Evolutionary conservation across 306 rosid genomes (phyloP).

Genomic region (Nissolia schottii): DNA sequence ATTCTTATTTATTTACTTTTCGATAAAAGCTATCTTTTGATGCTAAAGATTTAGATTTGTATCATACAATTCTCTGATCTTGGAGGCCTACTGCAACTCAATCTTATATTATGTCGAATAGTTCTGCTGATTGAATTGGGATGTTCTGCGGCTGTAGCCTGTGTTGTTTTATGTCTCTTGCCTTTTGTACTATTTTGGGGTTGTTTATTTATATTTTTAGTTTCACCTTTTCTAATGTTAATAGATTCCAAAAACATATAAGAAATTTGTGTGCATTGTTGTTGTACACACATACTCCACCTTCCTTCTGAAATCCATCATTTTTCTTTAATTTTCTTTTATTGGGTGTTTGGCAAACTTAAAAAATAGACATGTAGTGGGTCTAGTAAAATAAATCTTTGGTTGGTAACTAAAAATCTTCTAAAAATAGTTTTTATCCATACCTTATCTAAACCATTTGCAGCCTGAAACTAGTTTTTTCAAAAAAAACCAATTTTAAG

Average conservation of each 20-base stretch:
- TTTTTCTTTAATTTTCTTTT: background rate
- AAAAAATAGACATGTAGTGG: too few species aligned
- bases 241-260: background rate
- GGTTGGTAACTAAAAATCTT: too few species aligned
- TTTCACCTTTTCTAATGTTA: background rate
- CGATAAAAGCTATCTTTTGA: background rate
- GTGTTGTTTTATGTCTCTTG: background rate
- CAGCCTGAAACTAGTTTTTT: too few species aligned
- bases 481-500: too few species aligned
- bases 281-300: background rate
- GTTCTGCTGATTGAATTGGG: slow-evolving; percentile 1
- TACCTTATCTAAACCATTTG: too few species aligned
- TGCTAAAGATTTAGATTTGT: background rate
- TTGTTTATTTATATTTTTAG: background rate
- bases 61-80: background rate
- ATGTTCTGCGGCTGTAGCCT: background rate
- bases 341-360: too few species aligned
- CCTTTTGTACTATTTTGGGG: background rate
- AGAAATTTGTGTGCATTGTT: background rate
- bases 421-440: too few species aligned
- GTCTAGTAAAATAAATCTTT: too few species aligned
- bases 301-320: slow-evolving; percentile 1
- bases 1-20: background rate
- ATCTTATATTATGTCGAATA: background rate
- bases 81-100: background rate